These are phyloP conservation scores for Ceratobasidium papillatum DNA, from an alignment of 1,284 basidiomycete species.

Conservation along the genomic window DNA sequence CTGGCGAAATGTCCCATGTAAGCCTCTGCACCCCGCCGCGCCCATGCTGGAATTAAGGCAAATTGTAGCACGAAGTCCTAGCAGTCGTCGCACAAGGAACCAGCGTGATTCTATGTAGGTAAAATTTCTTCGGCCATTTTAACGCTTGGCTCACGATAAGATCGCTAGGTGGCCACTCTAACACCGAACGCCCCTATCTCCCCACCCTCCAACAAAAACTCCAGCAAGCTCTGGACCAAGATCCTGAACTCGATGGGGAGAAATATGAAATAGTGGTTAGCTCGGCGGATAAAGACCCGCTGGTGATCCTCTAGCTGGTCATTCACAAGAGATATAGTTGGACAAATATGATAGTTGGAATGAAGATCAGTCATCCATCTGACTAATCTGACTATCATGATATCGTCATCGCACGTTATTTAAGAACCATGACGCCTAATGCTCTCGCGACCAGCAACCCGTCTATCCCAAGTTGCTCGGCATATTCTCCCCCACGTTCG, in stretches of 20 bases:
- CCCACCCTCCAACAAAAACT: constrained; percentile 72
- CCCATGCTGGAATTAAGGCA: not conserved
- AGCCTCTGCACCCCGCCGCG: constrained; percentile 48
- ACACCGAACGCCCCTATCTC: constrained; percentile 89
- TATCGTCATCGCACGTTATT: constrained; percentile 4
- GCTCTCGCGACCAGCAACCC: constrained; percentile 1
- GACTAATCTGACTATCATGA: not conserved
- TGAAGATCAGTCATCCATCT: constrained; percentile 2
- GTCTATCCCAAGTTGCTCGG: constrained; percentile 8
- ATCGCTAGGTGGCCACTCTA: constrained; percentile 75
- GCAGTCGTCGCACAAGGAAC: constrained; percentile 75
- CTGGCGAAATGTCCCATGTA: constrained; percentile 92
- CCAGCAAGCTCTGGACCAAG: constrained; percentile 59
- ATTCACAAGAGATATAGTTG: constrained; percentile 43
- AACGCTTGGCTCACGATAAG: constrained; percentile 42
- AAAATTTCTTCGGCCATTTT: constrained; percentile 13
- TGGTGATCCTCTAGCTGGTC: constrained; percentile 54
- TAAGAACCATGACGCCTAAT: not conserved
- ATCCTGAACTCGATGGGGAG: constrained; percentile 51
- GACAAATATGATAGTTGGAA: not conserved
- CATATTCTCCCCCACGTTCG: not conserved
- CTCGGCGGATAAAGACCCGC: constrained; percentile 66
- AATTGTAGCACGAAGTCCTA: constrained; percentile 78
- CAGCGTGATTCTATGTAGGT: constrained; percentile 80
- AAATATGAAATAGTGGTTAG: constrained; percentile 66